Evolutionary conservation across 805 yeast species (phyloP).

Genomic region (Hermanozyma aechmeae): DNA sequence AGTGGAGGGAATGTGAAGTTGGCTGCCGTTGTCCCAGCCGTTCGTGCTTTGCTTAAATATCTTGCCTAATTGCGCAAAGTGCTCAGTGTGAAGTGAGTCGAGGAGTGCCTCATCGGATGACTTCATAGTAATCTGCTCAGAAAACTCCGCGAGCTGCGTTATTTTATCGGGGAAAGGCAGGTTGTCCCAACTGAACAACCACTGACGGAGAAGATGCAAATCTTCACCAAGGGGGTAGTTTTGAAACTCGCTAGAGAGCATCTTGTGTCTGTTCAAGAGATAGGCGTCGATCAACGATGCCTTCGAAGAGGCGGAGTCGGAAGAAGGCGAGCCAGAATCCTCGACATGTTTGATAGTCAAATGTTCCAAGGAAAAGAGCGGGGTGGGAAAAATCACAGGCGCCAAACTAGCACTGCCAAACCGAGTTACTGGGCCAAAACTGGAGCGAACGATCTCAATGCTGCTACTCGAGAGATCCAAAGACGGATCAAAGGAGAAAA

Average conservation of each 20-base stretch:
- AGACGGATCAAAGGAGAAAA: slow-evolving; percentile 27
- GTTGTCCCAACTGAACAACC: slow-evolving; percentile 19
- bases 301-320: slow-evolving; percentile 14
- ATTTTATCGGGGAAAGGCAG: slow-evolving; percentile 6
- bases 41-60: slow-evolving; percentile 2
- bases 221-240: too few relatives aligned
- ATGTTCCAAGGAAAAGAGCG: slow-evolving; percentile 26
- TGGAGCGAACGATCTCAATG: slow-evolving; percentile 21
- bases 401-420: slow-evolving; percentile 6
- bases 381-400: slow-evolving; percentile 28
- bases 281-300: slow-evolving; percentile 7
- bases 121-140: slow-evolving; percentile 10
- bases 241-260: too few relatives aligned
- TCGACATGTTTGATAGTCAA: slow-evolving; percentile 14
- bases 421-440: slow-evolving; percentile 1
- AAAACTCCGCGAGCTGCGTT: slow-evolving; percentile 12
- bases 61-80: slow-evolving; percentile 3
- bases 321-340: slow-evolving; percentile 8
- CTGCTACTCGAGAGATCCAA: slow-evolving; percentile 26
- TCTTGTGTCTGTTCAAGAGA: slow-evolving; percentile 15
- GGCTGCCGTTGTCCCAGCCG: slow-evolving; percentile 1
- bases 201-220: slow-evolving; percentile 14
- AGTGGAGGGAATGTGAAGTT: background rate
- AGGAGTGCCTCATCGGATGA: slow-evolving; percentile 17
- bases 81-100: slow-evolving; percentile 11